These are phyloP conservation scores for Cyberlindnera petersonii DNA, from an alignment of 805 yeast species.

Conservation along the genomic window DNA sequence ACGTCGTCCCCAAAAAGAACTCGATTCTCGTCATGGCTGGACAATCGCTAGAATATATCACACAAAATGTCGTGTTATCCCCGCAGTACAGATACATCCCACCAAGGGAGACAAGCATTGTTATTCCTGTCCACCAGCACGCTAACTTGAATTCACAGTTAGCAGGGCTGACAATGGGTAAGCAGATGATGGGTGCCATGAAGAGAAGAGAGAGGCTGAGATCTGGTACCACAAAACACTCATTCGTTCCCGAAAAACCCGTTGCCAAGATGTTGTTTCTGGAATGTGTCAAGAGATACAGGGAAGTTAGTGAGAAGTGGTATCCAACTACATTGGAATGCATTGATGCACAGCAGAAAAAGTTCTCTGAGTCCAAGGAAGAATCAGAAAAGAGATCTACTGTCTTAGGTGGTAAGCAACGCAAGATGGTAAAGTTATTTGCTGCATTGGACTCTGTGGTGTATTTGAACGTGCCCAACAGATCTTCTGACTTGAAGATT, in stretches of 20 bases:
- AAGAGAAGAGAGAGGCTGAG: conserved; percentile 36
- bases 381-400: conserved; percentile 32
- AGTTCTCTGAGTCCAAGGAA: conserved; percentile 5
- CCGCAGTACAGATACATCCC: conserved; percentile 40
- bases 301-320: conserved; percentile 42
- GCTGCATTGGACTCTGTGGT: conserved; percentile 19
- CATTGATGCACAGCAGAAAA: conserved; percentile 41
- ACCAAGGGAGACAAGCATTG: conserved; percentile 31
- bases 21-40: conserved; percentile 46
- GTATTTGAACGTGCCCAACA: conserved; percentile 13
- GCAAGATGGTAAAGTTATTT: conserved; percentile 14
- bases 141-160: conserved; percentile 31
- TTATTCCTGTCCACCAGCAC: conserved; percentile 45
- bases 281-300: conserved; percentile 43
- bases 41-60: conserved; percentile 43
- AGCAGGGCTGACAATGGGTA: conserved; percentile 35
- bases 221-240: conserved; percentile 23
- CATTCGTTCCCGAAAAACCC: conserved; percentile 30
- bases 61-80: conserved; percentile 45
- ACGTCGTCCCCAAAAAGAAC: conserved; percentile 35
- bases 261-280: conserved; percentile 43
- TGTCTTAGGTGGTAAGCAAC: neutral
- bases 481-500: conserved; percentile 21
- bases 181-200: conserved; percentile 28
- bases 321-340: conserved; percentile 40